Evolutionary conservation across 2,329 filamentous ascomycete genomes (phyloP), one percentile per base, ranked within the genome.

Genomic region (Cadophora luteo-olivacea): DNA sequence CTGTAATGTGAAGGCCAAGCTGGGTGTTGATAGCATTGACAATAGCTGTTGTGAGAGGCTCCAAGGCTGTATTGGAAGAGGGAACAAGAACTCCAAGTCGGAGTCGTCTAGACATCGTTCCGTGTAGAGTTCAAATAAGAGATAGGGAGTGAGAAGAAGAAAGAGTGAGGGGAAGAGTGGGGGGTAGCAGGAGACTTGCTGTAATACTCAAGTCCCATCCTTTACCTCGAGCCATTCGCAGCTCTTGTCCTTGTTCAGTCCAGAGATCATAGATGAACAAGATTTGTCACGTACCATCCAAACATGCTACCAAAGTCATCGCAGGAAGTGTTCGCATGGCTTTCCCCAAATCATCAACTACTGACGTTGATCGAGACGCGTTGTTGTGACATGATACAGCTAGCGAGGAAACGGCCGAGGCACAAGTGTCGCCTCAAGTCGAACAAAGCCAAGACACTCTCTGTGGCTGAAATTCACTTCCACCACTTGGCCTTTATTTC

Each of bases 21-120:
- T 72, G 71, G 19, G 75, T 49, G 63, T 73, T 74, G 67, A 74
- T 60, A 19, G 48, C 49, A 19, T 58, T 70, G 58, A 82, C 66
- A 58, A 83, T 78, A 41, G 77, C 75, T 29, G 75, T 75, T 7
- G 81, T 82, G 16, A 83, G 76, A 11, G 81, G 81, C 72, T 83
- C 82, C 22, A 83, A 77, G 3, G 78, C 77, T 12, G 81, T 83
- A 72, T 83, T 83, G 64, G 81, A 82, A 49, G 78, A 81, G 19
- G 82, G 82, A 32, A 81, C 79, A 33, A 83, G 78, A 58, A 84
- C 78, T 61, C 81, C 82, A 36, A 83, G 73, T 36, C 72, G 69
- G 24, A 76, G 66, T 29, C 49, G 68, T 64, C 58, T 67, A 33
- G 60, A 36, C 32, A 54, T 49, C 5, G 25, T 49, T 16, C 24